phyloP scores from a whole-genome alignment of 768 basidiomycete species.

The Boletus coccyginus region DNA sequence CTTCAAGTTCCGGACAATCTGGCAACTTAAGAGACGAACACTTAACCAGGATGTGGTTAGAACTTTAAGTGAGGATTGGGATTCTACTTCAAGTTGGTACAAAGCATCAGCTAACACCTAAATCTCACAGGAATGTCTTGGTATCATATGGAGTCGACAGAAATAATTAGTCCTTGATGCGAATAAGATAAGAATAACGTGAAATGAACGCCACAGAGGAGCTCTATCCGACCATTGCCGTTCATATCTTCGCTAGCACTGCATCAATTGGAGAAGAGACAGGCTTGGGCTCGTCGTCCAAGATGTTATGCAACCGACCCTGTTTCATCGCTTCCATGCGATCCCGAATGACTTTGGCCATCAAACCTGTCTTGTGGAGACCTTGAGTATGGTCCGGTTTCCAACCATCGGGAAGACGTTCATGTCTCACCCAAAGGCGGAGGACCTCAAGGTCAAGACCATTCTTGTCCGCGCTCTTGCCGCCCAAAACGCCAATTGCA shows the following conservation, averaged over 20 bases:
- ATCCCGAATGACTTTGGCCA: slow-evolving; percentile 28
- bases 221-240: not conserved
- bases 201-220: not conserved
- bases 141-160: not conserved
- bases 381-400: slow-evolving; percentile 32
- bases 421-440: slow-evolving; percentile 50
- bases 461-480: slow-evolving; percentile 33
- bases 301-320: slow-evolving; percentile 14
- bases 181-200: not conserved
- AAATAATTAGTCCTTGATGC: not conserved
- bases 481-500: slow-evolving; percentile 49
- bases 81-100: no score
- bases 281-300: slow-evolving; percentile 14
- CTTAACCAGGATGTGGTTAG: not conserved
- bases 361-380: slow-evolving; percentile 23
- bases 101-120: not conserved
- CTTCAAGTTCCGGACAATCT: not conserved
- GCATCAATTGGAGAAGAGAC: slow-evolving; percentile 1
- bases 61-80: not conserved
- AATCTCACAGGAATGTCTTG: not conserved
- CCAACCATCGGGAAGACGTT: slow-evolving; percentile 47
- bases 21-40: no score
- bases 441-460: slow-evolving; percentile 49
- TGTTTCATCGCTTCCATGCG: slow-evolving; percentile 23
- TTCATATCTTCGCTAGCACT: not conserved